These are phyloP conservation scores for Serendipita sp. DNA, from an alignment of 1,284 basidiomycete genomes.

Conservation along the genomic window DNA sequence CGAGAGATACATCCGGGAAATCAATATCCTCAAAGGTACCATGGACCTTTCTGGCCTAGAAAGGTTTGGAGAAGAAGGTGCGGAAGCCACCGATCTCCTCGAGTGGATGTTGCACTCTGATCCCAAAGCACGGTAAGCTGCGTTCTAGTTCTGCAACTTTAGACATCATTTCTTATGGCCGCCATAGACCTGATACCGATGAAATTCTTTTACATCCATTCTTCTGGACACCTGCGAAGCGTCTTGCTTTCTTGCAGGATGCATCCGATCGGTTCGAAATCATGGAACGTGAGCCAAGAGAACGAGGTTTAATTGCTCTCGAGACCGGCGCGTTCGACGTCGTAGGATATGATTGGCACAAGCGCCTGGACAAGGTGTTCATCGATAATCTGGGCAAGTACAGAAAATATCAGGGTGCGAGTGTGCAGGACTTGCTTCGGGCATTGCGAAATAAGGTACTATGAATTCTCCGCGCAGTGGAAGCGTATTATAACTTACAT, in stretches of 20 bases:
- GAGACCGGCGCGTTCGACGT: slow-evolving; percentile 57
- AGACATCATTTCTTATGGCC: not conserved
- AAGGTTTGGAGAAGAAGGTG: slow-evolving; percentile 79
- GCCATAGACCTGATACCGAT: slow-evolving; percentile 67
- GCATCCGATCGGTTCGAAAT: slow-evolving; percentile 96
- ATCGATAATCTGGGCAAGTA: slow-evolving; percentile 93
- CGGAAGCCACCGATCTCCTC: slow-evolving; percentile 73
- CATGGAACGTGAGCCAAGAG: slow-evolving; percentile 84
- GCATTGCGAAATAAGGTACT: slow-evolving; percentile 89
- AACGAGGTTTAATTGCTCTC: slow-evolving; percentile 59
- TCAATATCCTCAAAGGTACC: slow-evolving; percentile 75
- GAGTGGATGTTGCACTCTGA: slow-evolving; percentile 45
- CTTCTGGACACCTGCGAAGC: slow-evolving; percentile 85
- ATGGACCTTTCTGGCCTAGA: slow-evolving; percentile 58
- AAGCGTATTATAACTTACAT: slow-evolving; percentile 11
- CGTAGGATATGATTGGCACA: slow-evolving; percentile 80
- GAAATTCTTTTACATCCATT: slow-evolving; percentile 84
- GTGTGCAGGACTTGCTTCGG: slow-evolving; percentile 82
- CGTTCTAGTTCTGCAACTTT: not conserved
- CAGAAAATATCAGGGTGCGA: slow-evolving; percentile 84
- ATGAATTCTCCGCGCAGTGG: slow-evolving; percentile 9
- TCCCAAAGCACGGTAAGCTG: slow-evolving; percentile 47
- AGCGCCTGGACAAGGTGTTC: slow-evolving; percentile 75
- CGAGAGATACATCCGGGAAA: slow-evolving; percentile 79
- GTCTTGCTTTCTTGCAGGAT: slow-evolving; percentile 88